Evolutionary conservation across 129 eudicot genomes (phyloP).

Genomic region (Helichrysum umbraculigerum): DNA sequence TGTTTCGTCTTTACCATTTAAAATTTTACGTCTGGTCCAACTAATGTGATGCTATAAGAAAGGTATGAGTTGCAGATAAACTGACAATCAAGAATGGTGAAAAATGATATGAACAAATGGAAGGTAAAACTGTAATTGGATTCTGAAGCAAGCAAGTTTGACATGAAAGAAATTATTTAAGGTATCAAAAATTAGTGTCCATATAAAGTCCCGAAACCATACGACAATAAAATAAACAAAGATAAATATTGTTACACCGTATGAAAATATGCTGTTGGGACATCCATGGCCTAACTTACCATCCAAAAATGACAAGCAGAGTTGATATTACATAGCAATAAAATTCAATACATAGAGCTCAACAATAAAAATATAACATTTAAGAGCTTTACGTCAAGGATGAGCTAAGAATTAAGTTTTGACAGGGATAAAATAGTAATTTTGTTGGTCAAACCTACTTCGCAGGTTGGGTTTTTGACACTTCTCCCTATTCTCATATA

Average conservation of each 20-base stretch:
- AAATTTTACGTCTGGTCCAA: no score
- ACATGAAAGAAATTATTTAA: not conserved
- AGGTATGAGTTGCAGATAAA: not conserved
- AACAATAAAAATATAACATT: not conserved
- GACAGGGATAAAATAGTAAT: not conserved
- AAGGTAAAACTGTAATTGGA: not conserved
- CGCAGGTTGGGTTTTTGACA: not conserved
- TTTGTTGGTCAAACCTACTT: slow-evolving; percentile 10
- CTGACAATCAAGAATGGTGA: not conserved
- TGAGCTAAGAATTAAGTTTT: not conserved
- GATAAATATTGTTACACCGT: no score
- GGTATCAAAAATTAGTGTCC: not conserved
- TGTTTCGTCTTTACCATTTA: not conserved
- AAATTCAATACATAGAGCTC: not conserved
- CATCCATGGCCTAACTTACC: not conserved
- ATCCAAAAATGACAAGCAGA: not conserved
- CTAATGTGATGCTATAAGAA: not conserved
- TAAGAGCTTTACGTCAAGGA: not conserved
- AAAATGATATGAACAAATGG: not conserved
- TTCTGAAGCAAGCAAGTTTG: not conserved
- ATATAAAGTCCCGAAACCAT: not conserved
- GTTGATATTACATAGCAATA: not conserved
- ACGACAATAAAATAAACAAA: no score
- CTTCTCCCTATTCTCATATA: slow-evolving; percentile 9
- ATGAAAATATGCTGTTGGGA: no score